Evolutionary conservation across 306 rosid species (phyloP).

Genomic region (Medicago lupulina): DNA sequence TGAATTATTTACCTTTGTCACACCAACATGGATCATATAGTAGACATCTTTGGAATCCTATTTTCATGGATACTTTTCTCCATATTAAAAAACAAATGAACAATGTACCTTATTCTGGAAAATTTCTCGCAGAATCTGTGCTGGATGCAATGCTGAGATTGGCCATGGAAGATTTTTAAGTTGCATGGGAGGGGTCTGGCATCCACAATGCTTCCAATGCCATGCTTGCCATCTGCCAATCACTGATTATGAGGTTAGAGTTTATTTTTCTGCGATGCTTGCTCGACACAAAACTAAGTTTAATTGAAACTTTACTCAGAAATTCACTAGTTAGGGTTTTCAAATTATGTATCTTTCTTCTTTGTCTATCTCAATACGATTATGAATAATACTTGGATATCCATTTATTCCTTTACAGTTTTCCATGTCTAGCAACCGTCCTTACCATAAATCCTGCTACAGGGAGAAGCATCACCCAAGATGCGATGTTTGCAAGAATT

Average conservation of each 20-base stretch:
- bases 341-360: slow-evolving; percentile 21
- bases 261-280: slow-evolving; percentile 27
- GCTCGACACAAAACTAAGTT: slow-evolving; percentile 3
- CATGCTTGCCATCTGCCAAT: slow-evolving; percentile 78
- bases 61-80: slow-evolving; percentile 14
- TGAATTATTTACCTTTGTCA: slow-evolving; percentile 6
- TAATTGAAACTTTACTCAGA: slow-evolving; percentile 17
- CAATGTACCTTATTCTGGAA: slow-evolving; percentile 36
- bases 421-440: slow-evolving; percentile 81
- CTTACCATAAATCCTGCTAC: slow-evolving; percentile 89
- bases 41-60: neutral
- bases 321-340: slow-evolving; percentile 27
- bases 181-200: slow-evolving; percentile 92
- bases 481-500: slow-evolving; percentile 92
- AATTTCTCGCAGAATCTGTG: slow-evolving; percentile 71
- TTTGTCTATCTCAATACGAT: slow-evolving; percentile 19
- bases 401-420: slow-evolving; percentile 60
- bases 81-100: slow-evolving; percentile 5
- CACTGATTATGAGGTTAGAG: slow-evolving; percentile 81
- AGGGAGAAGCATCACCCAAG: slow-evolving; percentile 86
- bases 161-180: slow-evolving; percentile 87
- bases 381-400: slow-evolving; percentile 37
- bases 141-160: slow-evolving; percentile 86
- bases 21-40: slow-evolving; percentile 21
- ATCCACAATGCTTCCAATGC: slow-evolving; percentile 89